Evolutionary conservation across 768 basidiomycete species (phyloP), one percentile per base, ranked within the genome.

Genomic region (Hericium alpestre): DNA sequence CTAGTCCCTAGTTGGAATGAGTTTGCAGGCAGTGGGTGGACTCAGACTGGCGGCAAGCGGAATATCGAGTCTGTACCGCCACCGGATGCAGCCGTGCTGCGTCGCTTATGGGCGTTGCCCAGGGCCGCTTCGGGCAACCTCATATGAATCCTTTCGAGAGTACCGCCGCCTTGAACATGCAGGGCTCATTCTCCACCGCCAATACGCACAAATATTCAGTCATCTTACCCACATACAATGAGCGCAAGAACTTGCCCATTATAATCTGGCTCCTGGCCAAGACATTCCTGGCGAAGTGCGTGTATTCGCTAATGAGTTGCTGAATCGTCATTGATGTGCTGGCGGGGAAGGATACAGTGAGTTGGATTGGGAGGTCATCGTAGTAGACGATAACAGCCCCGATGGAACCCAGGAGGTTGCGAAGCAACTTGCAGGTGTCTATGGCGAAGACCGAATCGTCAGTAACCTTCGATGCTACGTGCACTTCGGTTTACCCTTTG

Each of bases 391-490:
- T 64, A 90, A 89, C 38, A 90, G 87, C 67, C 93, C 93, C 2
- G 93, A 94, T 68, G 93, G 92, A 11, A 94, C 93, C 0, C 91
- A 90, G 68, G 91, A 94, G 57, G 78, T 94, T 39, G 93, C 93
- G 4, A 75, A 67, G 63, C 86, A 94, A 68, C 77, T 95, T 38
- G 81, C 86, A n/a, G 69, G 65, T 2, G 76, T 85, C 18, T 95
- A 93, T 66, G 93, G 93, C 8, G 84, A 87, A 61, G 87, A 94
- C 65, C 85, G 83, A 66, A 82, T 95, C 59, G 90, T 90, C 61
- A 25, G 83, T 72, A 20, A 37, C 43, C 22, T 56, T 38, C 23
- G 9, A 20, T 39, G 25, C 38, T 25, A 38, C 16, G 15, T 13
- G 43, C 38, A 22, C 64, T 60, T 13, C 9, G 15, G 18, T 10